These are phyloP conservation scores for Nitzschia palea DNA, from an alignment of 108 stramenopile genomes.

Conservation along the genomic window DNA sequence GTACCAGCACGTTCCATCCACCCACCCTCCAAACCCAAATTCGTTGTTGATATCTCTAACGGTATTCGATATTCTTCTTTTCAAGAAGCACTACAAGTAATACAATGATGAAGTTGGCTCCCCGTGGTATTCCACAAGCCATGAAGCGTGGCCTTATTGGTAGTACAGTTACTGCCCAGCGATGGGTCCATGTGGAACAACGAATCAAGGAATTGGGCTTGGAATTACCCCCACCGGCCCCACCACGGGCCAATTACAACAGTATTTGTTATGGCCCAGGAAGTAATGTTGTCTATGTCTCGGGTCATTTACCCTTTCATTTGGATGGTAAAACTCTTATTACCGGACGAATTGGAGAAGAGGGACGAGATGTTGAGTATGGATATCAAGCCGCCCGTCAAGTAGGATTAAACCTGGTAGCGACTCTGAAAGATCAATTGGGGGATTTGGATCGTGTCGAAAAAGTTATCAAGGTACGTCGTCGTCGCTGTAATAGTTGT, in stretches of 20 bases:
- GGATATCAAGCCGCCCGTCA: constrained; percentile 87
- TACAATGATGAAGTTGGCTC: too few species aligned
- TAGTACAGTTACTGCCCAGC: too few species aligned
- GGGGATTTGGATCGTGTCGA: constrained; percentile 85
- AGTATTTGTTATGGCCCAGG: constrained; percentile 55
- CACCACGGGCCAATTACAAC: constrained; percentile 88
- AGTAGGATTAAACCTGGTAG: constrained; percentile 83
- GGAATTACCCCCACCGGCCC: constrained; percentile 68
- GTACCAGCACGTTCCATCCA: too few species aligned
- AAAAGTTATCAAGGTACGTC: constrained; percentile 74
- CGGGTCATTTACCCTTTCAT: constrained; percentile 84
- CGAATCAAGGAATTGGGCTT: constrained; percentile 71
- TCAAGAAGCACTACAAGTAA: too few species aligned
- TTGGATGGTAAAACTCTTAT: constrained; percentile 70
- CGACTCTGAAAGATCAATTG: constrained; percentile 76
- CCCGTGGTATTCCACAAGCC: too few species aligned
- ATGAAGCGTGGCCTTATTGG: too few species aligned
- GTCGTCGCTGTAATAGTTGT: constrained; percentile 8
- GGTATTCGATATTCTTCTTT: too few species aligned
- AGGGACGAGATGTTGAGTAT: constrained; percentile 65
- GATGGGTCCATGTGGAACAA: constrained; percentile 68
- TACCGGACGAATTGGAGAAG: constrained; percentile 69
- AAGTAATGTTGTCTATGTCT: constrained; percentile 76
- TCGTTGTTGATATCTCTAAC: too few species aligned
- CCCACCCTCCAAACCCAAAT: too few species aligned